Evolutionary conservation across 2,329 filamentous ascomycete genomes (phyloP).

Genomic region (Aspergillus nomiae): DNA sequence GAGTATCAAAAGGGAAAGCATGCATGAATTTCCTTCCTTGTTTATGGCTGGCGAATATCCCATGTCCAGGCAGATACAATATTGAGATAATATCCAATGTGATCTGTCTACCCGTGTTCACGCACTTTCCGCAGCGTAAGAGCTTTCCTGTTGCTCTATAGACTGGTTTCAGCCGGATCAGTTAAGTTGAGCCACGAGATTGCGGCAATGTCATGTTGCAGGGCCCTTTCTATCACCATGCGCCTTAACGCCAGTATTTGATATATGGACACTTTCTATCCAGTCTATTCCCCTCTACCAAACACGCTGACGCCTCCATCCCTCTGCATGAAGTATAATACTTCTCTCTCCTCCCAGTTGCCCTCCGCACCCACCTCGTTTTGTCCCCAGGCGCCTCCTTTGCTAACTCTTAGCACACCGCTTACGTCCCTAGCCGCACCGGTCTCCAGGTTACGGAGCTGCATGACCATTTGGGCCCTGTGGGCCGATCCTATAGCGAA

Average conservation of each 20-base stretch:
- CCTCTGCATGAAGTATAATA: conserved; percentile 76
- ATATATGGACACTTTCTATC: conserved; percentile 1
- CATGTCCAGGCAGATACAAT: conserved; percentile 39
- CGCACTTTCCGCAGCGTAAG: conserved; percentile 9
- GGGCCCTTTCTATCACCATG: conserved; percentile 12
- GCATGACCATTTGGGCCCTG: conserved; percentile 69
- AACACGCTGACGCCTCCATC: conserved; percentile 84
- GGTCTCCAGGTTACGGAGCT: conserved; percentile 76
- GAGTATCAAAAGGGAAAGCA: conserved; percentile 36
- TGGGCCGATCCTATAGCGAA: conserved; percentile 74
- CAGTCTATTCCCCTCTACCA: conserved; percentile 68
- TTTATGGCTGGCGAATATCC: conserved; percentile 43
- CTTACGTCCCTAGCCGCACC: conserved; percentile 89
- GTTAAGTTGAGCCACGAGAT: neutral
- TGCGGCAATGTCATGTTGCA: conserved; percentile 8
- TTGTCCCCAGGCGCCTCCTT: conserved; percentile 50
- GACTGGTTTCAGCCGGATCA: neutral
- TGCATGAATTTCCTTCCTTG: conserved; percentile 44
- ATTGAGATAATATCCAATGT: conserved; percentile 34
- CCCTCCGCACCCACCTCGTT: conserved; percentile 28
- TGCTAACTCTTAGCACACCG: conserved; percentile 77
- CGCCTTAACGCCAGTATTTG: conserved; percentile 9
- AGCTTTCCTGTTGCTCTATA: conserved; percentile 3
- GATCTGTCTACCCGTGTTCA: conserved; percentile 35
- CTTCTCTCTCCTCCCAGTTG: conserved; percentile 62